These are phyloP conservation scores for Pseudozyma thailandica DNA, from an alignment of 1,284 basidiomycete genomes.

Conservation along the genomic window DNA sequence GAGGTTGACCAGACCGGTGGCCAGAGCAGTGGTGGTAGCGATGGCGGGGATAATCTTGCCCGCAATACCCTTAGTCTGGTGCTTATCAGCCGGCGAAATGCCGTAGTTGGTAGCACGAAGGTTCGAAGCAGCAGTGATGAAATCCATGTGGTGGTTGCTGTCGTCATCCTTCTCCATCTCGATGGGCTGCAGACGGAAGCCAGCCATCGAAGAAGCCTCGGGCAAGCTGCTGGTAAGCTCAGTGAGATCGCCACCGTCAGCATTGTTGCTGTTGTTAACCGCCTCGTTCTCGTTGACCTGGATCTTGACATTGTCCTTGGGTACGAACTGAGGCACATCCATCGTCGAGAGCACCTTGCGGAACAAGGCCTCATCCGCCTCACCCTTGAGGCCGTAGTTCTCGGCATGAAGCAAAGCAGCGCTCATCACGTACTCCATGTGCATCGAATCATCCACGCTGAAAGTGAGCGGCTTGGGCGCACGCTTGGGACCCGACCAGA, in stretches of 20 bases:
- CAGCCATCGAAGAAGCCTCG: slow-evolving; percentile 77
- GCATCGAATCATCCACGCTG: slow-evolving; percentile 77
- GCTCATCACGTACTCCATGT: slow-evolving; percentile 89
- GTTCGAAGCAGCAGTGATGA: slow-evolving; percentile 98
- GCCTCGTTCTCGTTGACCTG: slow-evolving; percentile 94
- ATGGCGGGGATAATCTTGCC: slow-evolving; percentile 99
- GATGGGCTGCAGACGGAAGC: slow-evolving; percentile 91
- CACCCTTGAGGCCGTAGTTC: slow-evolving; percentile 96
- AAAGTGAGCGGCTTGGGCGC: slow-evolving; percentile 94
- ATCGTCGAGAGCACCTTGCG: slow-evolving; percentile 86
- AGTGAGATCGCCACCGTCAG: slow-evolving; percentile 50
- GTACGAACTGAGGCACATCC: slow-evolving; percentile 89
- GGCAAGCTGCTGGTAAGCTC: slow-evolving; percentile 63
- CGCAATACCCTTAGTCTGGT: slow-evolving; percentile 97
- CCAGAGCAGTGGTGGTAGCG: slow-evolving; percentile 94
- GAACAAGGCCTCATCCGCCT: slow-evolving; percentile 82
- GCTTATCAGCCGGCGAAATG: slow-evolving; percentile 87
- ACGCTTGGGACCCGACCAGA: slow-evolving; percentile 85
- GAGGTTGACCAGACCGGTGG: slow-evolving; percentile 92
- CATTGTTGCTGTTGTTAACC: slow-evolving; percentile 73
- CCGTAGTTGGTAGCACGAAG: slow-evolving; percentile 95
- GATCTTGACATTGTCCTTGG: slow-evolving; percentile 90
- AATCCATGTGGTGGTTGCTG: slow-evolving; percentile 97
- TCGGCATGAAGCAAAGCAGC: slow-evolving; percentile 96
- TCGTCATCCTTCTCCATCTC: slow-evolving; percentile 99